phyloP scores from a whole-genome alignment of 768 basidiomycete species.

The Heimioporus sp. region DNA sequence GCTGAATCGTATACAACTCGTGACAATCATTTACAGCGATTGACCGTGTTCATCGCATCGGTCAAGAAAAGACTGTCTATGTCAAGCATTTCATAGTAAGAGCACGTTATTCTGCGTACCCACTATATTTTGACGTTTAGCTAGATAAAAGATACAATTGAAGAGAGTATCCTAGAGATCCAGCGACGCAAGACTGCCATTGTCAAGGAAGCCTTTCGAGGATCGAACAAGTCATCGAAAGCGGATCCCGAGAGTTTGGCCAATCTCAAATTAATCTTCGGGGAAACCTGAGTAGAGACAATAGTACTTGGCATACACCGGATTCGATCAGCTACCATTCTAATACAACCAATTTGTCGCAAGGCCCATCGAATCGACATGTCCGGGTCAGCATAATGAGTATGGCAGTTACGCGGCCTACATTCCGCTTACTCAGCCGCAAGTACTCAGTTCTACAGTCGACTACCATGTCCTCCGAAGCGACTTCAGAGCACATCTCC shows the following conservation, averaged over 20 bases:
- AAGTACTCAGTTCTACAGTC: no score
- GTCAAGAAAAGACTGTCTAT: conserved; percentile 78
- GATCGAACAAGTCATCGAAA: conserved; percentile 42
- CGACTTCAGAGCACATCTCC: conserved; percentile 8
- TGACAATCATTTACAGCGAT: conserved; percentile 52
- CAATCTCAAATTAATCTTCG: conserved; percentile 56
- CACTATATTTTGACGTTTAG: background rate
- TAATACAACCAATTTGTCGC: no score
- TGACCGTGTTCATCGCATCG: conserved; percentile 83
- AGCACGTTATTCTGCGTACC: background rate
- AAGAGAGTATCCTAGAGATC: conserved; percentile 75
- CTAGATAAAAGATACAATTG: conserved; percentile 73
- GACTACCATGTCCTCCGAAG: conserved; percentile 8
- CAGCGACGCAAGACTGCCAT: conserved; percentile 88
- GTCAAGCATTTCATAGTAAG: conserved; percentile 84
- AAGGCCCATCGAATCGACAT: no score
- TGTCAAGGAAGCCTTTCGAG: conserved; percentile 79
- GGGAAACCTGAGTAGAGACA: conserved; percentile 16
- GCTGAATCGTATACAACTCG: background rate
- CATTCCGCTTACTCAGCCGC: no score
- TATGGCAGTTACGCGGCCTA: no score
- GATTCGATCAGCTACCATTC: no score
- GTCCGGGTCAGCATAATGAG: no score
- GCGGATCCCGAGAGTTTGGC: conserved; percentile 71
- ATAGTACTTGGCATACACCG: conserved; percentile 32